Evolutionary conservation across 495 filamentous ascomycete species (phyloP), one percentile per base, ranked within the genome.

Genomic region (Poronia punctata): DNA sequence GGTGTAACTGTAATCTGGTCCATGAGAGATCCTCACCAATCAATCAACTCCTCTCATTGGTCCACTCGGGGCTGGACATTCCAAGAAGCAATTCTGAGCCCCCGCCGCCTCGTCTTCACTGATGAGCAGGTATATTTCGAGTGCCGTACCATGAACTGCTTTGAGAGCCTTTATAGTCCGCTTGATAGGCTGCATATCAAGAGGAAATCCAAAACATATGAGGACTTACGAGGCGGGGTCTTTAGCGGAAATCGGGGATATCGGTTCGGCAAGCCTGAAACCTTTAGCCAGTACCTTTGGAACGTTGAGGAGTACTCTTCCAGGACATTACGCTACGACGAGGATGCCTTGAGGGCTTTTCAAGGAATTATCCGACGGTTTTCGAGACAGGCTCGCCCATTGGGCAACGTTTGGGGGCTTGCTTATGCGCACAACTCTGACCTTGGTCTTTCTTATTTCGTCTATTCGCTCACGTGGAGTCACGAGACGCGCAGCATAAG

Each of bases 61-160:
- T 16, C 21, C 4, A 59, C 50, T 3, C 43, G 66, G 38, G 66
- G 50, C 5, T 70, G 66, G 66, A 69, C 66, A 2, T 67, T 52
- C 36, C 67, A 71, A 47, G 62, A 70, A 48, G 55, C 36, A 0
- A 10, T 65, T 6, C 40, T 67, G 4, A 58, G 54, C 7, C 32
- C 36, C 14, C 53, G 65, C 0, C 43, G 60, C 0, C 39, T 70
- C 9, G 57, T 53, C 30, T 55, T 71, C 29, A 57, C 47, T 0
- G 47, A 61, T 4, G 23, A 54, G 3, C 60, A 67, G 30, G 35
- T 59, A 27, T 65, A 60, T 29, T 71, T 61, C 35, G 57, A 65
- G 20, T 69, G 65, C 45, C 44, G 53, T 16, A 29, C 29, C 5
- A 60, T 49, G 46, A 31, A 48, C 21, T 50, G 52, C 22, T 26